Evolutionary conservation across 192 early-diverging fungal genomes (phyloP).

Genomic region (Gryganskiella cystojenkinii): DNA sequence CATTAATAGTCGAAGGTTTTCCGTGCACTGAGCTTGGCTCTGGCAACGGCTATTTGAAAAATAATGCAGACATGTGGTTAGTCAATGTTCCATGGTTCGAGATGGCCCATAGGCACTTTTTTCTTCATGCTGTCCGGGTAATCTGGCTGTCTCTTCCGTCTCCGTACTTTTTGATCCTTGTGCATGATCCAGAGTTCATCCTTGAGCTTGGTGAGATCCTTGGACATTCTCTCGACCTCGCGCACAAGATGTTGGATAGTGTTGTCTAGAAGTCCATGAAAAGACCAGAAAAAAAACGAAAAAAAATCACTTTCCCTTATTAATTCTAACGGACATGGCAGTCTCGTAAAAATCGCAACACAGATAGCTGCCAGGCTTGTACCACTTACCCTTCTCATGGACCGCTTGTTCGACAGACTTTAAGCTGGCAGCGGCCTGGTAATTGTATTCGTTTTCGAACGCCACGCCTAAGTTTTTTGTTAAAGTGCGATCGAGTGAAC

Average conservation of each 20-base stretch:
- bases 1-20: conserved; percentile 20
- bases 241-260: conserved; percentile 51
- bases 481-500: too few relatives aligned
- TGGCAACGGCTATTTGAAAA: conserved; percentile 31
- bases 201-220: conserved; percentile 46
- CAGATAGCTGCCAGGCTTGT: background rate
- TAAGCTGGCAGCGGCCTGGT: conserved; percentile 48
- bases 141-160: too few relatives aligned
- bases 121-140: too few relatives aligned
- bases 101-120: too few relatives aligned
- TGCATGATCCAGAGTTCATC: conserved; percentile 52
- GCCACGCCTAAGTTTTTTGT: background rate
- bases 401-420: conserved; percentile 48
- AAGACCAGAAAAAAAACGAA: background rate
- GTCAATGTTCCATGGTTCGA: too few relatives aligned
- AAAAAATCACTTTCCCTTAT: too few relatives aligned
- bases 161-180: conserved; percentile 47
- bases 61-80: background rate
- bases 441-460: conserved; percentile 32
- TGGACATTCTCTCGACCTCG: conserved; percentile 50
- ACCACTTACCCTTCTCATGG: conserved; percentile 45
- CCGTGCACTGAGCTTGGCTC: conserved; percentile 45
- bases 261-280: conserved; percentile 22
- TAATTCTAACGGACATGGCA: too few relatives aligned
- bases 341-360: background rate